Evolutionary conservation across 345 rosid species (phyloP), one percentile per base, ranked within the genome.

Genomic region (Salix udensis): DNA sequence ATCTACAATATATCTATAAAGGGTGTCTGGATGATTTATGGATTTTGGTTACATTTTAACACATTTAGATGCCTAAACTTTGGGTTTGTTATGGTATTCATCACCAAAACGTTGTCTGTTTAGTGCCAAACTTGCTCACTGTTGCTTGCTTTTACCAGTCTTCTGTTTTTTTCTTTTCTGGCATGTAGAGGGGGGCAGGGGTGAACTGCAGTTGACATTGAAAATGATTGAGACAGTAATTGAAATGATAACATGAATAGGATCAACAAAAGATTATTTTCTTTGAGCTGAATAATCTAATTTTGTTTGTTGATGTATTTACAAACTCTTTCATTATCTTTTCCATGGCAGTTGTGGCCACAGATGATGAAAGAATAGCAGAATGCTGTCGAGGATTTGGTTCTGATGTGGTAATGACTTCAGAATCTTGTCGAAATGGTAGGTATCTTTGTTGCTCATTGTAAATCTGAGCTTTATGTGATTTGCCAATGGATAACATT

Each of bases 371-470:
- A 73, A 86, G 85, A 85, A 92, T 96, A 7, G 98, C 97, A 18
- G 95, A 91, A 71, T 96, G 99, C 31, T 96, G 99, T 85, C 92
- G 94, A 78, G 90, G 92, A 65, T 91, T 96, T 86, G 99, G 96
- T 12, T 97, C 98, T 26, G 94, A 92, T 88, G 99, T 96, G 46
- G 81, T 96, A 74, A 92, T 96, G 99, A 96, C 99, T 73, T 92
- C 97, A 15, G 97, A 92, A 82, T 89, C 97, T 80, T 93, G 98
- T 74, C 89, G 72, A 83, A 96, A 96, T 82, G 99, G 99, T 96
- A n/a, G 44, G 50, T 3, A 23, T 26, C 31, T 62, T 73, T 67
- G 71, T 53, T 48, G 14, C 53, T 67, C 12, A 46, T 19, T 16
- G 39, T 34, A 13, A n/a, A 46, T 50, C 52, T 24, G 70, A 46